Evolutionary conservation across 768 basidiomycete genomes (phyloP).

Genomic region (Lentinula boryana): DNA sequence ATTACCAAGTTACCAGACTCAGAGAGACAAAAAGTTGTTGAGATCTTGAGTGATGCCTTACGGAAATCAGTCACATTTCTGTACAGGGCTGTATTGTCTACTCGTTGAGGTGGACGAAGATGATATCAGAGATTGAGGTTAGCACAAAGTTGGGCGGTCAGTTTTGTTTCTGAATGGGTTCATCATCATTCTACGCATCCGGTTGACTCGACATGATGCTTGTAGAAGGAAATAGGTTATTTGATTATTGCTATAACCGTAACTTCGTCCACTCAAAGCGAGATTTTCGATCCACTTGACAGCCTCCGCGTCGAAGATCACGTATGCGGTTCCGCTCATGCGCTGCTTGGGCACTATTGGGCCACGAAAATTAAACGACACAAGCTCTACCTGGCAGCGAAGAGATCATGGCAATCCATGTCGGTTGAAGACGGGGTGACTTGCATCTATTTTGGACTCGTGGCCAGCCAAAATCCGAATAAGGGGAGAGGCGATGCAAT

Average conservation of each 20-base stretch:
- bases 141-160: slow-evolving; percentile 28
- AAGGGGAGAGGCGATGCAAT: slow-evolving; percentile 29
- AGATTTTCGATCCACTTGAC: slow-evolving; percentile 37
- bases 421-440: slow-evolving; percentile 44
- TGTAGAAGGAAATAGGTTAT: slow-evolving; percentile 25
- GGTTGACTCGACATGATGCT: no score
- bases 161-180: not conserved
- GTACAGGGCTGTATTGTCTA: slow-evolving; percentile 28
- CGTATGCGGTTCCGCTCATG: slow-evolving; percentile 52
- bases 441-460: slow-evolving; percentile 33
- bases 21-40: slow-evolving; percentile 12
- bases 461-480: slow-evolving; percentile 24
- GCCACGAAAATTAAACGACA: slow-evolving; percentile 17
- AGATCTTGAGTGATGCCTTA: slow-evolving; percentile 29
- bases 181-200: no score
- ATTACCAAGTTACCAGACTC: not conserved
- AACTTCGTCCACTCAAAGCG: slow-evolving; percentile 20
- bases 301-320: slow-evolving; percentile 37
- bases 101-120: slow-evolving; percentile 39
- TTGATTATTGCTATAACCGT: slow-evolving; percentile 33
- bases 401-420: slow-evolving; percentile 40
- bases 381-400: slow-evolving; percentile 21
- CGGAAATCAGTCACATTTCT: slow-evolving; percentile 30
- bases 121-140: slow-evolving; percentile 25
- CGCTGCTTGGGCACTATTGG: slow-evolving; percentile 46